These are phyloP conservation scores for Hansenula sp. DNA, from an alignment of 1,139 yeast genomes.

Conservation along the genomic window DNA sequence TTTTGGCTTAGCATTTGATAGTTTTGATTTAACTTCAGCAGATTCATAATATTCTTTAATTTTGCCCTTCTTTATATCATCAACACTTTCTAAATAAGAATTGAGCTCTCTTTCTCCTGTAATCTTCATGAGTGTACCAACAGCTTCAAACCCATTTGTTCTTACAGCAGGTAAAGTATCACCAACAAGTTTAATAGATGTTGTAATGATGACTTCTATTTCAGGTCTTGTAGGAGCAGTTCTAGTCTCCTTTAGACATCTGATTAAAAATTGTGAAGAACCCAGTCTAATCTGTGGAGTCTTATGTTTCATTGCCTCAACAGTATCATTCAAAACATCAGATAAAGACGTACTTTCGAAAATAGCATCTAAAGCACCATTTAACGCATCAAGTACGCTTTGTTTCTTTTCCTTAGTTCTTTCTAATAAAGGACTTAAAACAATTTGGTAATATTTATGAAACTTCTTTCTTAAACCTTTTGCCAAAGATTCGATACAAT, in stretches of 20 bases:
- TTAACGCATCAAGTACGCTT: conserved; percentile 67
- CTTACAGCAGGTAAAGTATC: conserved; percentile 89
- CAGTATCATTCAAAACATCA: conserved; percentile 58
- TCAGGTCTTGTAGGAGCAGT: conserved; percentile 49
- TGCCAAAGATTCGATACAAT: conserved; percentile 58
- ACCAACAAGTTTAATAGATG: conserved; percentile 51
- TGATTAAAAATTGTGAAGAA: conserved; percentile 56
- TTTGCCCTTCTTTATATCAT: conserved; percentile 67
- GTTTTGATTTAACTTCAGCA: conserved; percentile 49
- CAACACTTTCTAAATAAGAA: conserved; percentile 60
- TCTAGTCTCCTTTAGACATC: conserved; percentile 54
- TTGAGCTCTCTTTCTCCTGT: conserved; percentile 69
- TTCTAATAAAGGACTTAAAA: conserved; percentile 66
- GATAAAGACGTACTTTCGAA: conserved; percentile 46
- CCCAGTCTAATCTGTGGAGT: conserved; percentile 83
- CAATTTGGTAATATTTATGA: conserved; percentile 46
- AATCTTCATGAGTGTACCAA: conserved; percentile 81
- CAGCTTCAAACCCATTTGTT: conserved; percentile 69
- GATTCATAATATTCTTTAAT: conserved; percentile 55
- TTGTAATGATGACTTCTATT: conserved; percentile 51
- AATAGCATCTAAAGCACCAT: conserved; percentile 60
- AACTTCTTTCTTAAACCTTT: conserved; percentile 60
- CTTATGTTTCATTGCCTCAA: conserved; percentile 63
- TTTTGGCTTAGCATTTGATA: conserved; percentile 13
- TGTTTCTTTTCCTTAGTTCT: conserved; percentile 87